Evolutionary conservation across 768 basidiomycete species (phyloP).

Genomic region (Antrodiella citrinella): DNA sequence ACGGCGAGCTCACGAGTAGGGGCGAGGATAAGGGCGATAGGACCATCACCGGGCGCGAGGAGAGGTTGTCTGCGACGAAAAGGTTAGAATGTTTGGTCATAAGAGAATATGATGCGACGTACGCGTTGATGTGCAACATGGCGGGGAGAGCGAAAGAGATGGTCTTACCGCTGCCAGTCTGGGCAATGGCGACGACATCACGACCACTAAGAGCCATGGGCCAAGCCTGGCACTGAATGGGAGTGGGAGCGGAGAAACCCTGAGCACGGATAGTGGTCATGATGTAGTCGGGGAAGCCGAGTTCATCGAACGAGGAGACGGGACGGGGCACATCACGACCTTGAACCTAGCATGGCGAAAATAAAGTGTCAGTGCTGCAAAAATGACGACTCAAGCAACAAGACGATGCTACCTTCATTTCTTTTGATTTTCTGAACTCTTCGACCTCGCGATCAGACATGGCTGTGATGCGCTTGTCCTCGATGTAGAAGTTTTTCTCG

Average conservation of each 20-base stretch:
- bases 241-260: conserved; percentile 85
- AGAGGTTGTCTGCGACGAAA: conserved; percentile 70
- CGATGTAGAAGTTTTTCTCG: conserved; percentile 96
- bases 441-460: conserved; percentile 82
- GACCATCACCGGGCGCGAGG: conserved; percentile 89
- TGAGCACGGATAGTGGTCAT: conserved; percentile 90
- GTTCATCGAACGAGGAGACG: conserved; percentile 89
- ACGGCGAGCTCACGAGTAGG: conserved; percentile 98
- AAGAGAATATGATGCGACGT: conserved; percentile 22
- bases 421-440: conserved; percentile 74
- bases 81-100: conserved; percentile 6
- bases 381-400: conserved; percentile 11
- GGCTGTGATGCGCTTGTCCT: conserved; percentile 76
- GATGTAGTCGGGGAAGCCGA: conserved; percentile 94
- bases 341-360: too few species aligned
- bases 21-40: conserved; percentile 92
- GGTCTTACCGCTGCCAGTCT: conserved; percentile 98
- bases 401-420: conserved; percentile 64
- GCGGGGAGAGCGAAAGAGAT: conserved; percentile 97
- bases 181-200: conserved; percentile 94
- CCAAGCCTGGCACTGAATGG: conserved; percentile 99
- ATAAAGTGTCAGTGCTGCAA: not conserved
- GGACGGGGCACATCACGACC: conserved; percentile 86
- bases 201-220: conserved; percentile 95
- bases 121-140: conserved; percentile 99